phyloP scores from a whole-genome alignment of 139 green algal species.

The Ettlia oleoabundans region DNA sequence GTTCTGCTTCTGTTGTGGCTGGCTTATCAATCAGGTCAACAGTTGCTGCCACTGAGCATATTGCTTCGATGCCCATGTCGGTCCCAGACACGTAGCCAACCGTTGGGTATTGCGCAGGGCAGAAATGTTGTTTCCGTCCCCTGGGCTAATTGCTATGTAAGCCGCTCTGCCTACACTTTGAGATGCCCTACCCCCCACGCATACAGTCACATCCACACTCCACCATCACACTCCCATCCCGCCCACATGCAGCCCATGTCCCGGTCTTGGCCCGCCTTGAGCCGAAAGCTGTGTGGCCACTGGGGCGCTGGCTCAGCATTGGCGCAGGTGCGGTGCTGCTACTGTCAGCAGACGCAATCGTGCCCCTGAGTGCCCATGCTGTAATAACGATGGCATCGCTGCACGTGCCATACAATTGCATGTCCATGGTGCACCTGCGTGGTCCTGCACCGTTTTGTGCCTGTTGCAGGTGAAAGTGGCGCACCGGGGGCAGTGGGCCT shows the following conservation, averaged over 20 bases:
- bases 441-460: background rate
- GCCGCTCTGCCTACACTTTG: background rate
- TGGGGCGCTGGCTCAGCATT: slow-evolving; percentile 18
- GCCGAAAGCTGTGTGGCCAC: background rate
- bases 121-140: too few species aligned
- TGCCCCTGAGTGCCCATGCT: background rate
- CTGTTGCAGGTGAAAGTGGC: slow-evolving; percentile 10
- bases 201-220: too few species aligned
- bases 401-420: too few species aligned
- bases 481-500: slow-evolving; percentile 16
- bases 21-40: slow-evolving; percentile 1
- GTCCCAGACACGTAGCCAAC: too few species aligned
- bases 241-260: too few species aligned
- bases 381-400: too few species aligned
- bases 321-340: background rate
- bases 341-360: background rate
- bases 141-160: background rate
- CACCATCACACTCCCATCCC: too few species aligned
- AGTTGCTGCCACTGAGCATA: background rate
- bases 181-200: too few species aligned
- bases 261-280: background rate
- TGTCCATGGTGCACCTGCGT: too few species aligned
- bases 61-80: too few species aligned
- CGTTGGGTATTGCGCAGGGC: too few species aligned
- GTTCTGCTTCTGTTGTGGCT: slow-evolving; percentile 10